Evolutionary conservation across 345 rosid species (phyloP).

Genomic region (Salix dunnii): DNA sequence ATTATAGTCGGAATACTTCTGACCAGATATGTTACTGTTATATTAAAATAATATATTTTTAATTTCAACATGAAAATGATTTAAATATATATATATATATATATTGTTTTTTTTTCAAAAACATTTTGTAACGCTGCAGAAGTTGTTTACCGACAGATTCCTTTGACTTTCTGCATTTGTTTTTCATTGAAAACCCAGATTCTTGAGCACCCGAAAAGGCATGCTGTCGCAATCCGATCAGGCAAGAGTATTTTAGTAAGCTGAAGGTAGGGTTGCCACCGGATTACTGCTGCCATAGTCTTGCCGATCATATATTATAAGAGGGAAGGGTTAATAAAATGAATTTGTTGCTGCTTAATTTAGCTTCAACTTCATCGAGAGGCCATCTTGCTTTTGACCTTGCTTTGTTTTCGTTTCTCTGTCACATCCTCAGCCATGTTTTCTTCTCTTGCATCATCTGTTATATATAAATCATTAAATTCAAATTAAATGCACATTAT

Average conservation of each 20-base stretch:
- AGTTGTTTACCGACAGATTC: not conserved
- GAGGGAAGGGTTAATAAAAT: not conserved
- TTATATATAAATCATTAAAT: not conserved
- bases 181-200: slow-evolving; percentile 2
- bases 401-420: slow-evolving; percentile 13
- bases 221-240: slow-evolving; percentile 14
- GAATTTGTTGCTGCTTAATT: not conserved
- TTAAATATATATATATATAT: too few species aligned
- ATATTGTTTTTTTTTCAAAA: too few species aligned
- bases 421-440: not conserved
- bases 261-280: not conserved
- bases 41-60: too few species aligned
- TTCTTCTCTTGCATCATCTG: not conserved
- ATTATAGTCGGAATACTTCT: not conserved
- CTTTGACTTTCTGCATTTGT: not conserved
- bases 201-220: not conserved
- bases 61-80: too few species aligned
- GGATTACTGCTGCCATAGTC: not conserved
- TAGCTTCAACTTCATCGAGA: slow-evolving; percentile 20
- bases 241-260: not conserved
- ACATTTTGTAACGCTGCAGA: too few species aligned
- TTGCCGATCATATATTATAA: not conserved
- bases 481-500: too few species aligned
- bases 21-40: too few species aligned
- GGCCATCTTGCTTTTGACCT: slow-evolving; percentile 18